These are phyloP conservation scores for Zalaria obscura DNA, from an alignment of 2,329 filamentous ascomycete species.

Conservation along the genomic window DNA sequence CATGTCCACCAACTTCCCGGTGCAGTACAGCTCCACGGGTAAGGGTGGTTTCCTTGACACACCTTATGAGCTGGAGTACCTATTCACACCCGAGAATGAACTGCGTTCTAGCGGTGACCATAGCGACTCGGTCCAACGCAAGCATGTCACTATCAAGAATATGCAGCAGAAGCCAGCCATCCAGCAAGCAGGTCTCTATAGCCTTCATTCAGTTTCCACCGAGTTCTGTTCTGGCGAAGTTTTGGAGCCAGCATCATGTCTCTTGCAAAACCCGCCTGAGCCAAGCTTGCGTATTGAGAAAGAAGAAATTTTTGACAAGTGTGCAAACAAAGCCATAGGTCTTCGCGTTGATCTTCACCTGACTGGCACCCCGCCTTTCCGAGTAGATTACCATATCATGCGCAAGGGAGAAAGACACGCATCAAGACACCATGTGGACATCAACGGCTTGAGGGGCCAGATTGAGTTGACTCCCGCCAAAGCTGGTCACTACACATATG, in stretches of 20 bases:
- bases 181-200: constrained; percentile 72
- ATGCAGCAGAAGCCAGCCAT: constrained; percentile 53
- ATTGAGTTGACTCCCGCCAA: constrained; percentile 68
- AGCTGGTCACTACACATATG: constrained; percentile 77
- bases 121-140: constrained; percentile 41
- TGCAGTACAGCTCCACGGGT: constrained; percentile 53
- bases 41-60: constrained; percentile 43
- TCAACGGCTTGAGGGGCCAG: constrained; percentile 66
- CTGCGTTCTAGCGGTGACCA: constrained; percentile 59
- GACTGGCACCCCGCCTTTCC: constrained; percentile 83
- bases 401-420: constrained; percentile 40
- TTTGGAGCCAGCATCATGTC: constrained; percentile 83
- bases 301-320: constrained; percentile 85
- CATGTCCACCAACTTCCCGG: constrained; percentile 50
- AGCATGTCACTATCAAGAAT: constrained; percentile 47
- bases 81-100: constrained; percentile 62
- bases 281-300: constrained; percentile 60
- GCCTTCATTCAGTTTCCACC: constrained; percentile 63
- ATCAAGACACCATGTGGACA: constrained; percentile 28
- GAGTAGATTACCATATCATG: constrained; percentile 61
- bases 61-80: constrained; percentile 62
- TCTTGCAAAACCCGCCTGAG: constrained; percentile 80
- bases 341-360: constrained; percentile 79
- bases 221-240: constrained; percentile 78
- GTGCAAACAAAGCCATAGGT: constrained; percentile 84